A percentile compares a stretch with the other conserved stretches of the same genome.
Conservation (phyloP, 1,284 basidiomycete genomes). For the Pyrrhoderma noxium region DNA sequence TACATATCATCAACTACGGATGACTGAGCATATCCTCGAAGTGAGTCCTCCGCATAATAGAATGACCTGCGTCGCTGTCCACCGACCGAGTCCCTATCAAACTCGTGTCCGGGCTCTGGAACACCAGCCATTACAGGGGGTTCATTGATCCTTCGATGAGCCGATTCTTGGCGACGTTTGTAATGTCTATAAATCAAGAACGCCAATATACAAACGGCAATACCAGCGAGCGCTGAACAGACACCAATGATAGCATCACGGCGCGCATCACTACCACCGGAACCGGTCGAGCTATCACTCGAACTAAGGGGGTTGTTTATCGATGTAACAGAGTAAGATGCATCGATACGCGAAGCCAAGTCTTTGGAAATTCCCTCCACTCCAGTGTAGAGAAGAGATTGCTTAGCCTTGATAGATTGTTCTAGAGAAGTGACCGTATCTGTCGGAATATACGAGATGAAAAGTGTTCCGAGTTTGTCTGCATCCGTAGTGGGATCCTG, state of each 20-base stretch:
- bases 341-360: constrained; percentile 56
- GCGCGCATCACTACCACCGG: constrained; percentile 33
- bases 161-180: constrained; percentile 51
- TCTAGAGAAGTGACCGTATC: constrained; percentile 43
- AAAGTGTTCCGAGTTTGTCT: constrained; percentile 48
- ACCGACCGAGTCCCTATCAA: constrained; percentile 67
- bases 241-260: constrained; percentile 78
- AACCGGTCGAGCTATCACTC: constrained; percentile 19
- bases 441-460: constrained; percentile 50
- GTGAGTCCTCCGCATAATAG: constrained; percentile 76
- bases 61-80: constrained; percentile 66
- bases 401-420: constrained; percentile 44
- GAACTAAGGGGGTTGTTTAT: constrained; percentile 32
- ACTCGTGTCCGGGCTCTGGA: constrained; percentile 53
- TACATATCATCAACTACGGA: constrained; percentile 27
- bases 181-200: constrained; percentile 57
- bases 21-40: constrained; percentile 46
- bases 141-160: constrained; percentile 58
- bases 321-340: constrained; percentile 47
- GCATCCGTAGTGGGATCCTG: constrained; percentile 34
- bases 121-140: constrained; percentile 29
- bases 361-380: constrained; percentile 27
- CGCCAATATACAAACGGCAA: constrained; percentile 57
- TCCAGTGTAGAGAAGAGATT: constrained; percentile 54
- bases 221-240: constrained; percentile 63